Conservation (phyloP, 2,329 filamentous ascomycete genomes). For the Amauroascus verrucosus region DNA sequence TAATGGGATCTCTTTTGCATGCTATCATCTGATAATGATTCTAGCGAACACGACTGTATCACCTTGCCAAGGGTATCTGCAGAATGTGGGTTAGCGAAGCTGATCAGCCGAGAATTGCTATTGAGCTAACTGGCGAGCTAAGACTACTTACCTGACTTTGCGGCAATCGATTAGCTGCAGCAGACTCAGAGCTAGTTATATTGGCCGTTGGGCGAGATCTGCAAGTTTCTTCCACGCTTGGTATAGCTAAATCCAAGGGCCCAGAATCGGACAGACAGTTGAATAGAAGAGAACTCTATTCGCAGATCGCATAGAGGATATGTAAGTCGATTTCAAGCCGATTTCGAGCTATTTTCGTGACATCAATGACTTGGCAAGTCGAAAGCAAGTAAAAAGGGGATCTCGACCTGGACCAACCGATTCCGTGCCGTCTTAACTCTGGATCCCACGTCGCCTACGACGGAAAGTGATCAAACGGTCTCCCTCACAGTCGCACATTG, state of each 20-base stretch:
- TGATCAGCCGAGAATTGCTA: background rate
- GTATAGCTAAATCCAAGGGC: background rate
- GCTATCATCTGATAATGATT: background rate
- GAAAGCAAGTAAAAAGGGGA: background rate
- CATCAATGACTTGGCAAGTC: background rate
- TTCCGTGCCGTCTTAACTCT: background rate
- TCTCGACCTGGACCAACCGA: background rate
- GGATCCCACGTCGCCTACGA: background rate
- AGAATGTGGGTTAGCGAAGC: background rate
- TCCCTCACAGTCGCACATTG: background rate
- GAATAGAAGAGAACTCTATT: background rate
- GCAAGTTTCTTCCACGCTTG: background rate
- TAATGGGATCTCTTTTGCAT: background rate
- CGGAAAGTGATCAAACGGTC: too few relatives aligned
- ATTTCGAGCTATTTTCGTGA: background rate
- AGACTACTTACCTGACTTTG: background rate
- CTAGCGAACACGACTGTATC: background rate
- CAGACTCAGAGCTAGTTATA: background rate
- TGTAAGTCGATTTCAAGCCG: background rate
- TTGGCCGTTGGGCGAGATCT: background rate
- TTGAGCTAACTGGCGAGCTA: too few relatives aligned
- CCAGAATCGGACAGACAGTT: background rate
- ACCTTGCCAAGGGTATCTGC: background rate
- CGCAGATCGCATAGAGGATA: background rate
- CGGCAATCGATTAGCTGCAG: background rate